These are phyloP conservation scores for Carex scoparia DNA, from an alignment of 176 grass and related monocot species.

Conservation along the genomic window DNA sequence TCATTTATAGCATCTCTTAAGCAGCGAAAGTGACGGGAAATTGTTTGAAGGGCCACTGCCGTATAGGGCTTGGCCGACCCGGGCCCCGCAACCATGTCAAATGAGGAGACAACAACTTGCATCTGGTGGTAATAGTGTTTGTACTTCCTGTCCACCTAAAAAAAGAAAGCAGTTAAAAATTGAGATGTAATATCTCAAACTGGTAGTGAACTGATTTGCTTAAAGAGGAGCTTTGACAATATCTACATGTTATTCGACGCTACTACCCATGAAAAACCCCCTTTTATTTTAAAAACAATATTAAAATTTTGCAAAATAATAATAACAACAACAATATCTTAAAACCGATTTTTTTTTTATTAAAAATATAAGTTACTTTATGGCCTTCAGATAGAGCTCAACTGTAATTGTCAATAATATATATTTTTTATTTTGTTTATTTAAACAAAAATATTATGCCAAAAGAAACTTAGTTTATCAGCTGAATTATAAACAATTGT, in stretches of 20 bases:
- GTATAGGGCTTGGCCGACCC: conserved; percentile 89
- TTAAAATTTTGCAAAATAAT: background rate
- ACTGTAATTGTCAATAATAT: background rate
- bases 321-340: conserved; percentile 23
- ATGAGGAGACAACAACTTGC: conserved; percentile 84
- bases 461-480: background rate
- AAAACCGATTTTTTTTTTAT: background rate
- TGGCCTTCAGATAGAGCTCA: background rate
- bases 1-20: conserved; percentile 84
- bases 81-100: conserved; percentile 69
- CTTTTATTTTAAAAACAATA: background rate
- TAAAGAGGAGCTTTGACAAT: conserved; percentile 2
- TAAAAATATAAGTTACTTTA: background rate
- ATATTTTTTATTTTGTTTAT: background rate
- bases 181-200: conserved; percentile 18
- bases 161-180: conserved; percentile 25
- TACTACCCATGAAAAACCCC: background rate
- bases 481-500: background rate
- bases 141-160: conserved; percentile 86
- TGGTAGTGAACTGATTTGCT: conserved; percentile 1
- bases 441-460: background rate
- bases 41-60: conserved; percentile 92
- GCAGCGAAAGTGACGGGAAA: conserved; percentile 87
- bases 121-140: conserved; percentile 98
- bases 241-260: background rate